A percentile compares a stretch with the other conserved stretches of the same genome.
Evolutionary conservation across 805 yeast genomes (phyloP).

Genomic region (Candida namnaoensis): DNA sequence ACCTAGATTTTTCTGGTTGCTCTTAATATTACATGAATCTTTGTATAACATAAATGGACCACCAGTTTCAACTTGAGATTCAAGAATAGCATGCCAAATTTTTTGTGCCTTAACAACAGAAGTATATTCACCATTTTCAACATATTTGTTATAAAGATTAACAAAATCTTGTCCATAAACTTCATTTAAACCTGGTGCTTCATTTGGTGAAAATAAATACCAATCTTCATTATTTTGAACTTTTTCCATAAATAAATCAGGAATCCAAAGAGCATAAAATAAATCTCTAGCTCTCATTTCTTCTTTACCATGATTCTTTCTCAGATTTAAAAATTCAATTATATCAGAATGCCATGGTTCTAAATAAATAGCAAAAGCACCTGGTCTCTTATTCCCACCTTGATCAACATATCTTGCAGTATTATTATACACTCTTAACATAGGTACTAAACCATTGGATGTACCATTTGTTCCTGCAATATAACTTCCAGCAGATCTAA

Average conservation of each 20-base stretch:
- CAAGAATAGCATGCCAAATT: slow-evolving; percentile 82
- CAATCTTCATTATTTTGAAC: slow-evolving; percentile 74
- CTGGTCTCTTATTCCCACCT: slow-evolving; percentile 97
- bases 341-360: slow-evolving; percentile 98
- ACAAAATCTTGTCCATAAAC: slow-evolving; percentile 81
- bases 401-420: slow-evolving; percentile 97
- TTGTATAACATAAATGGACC: slow-evolving; percentile 92
- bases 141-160: slow-evolving; percentile 63
- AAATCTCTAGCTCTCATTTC: slow-evolving; percentile 89
- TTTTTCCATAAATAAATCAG: slow-evolving; percentile 89
- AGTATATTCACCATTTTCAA: slow-evolving; percentile 55
- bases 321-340: slow-evolving; percentile 75
- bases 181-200: slow-evolving; percentile 79
- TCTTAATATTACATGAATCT: slow-evolving; percentile 81
- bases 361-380: slow-evolving; percentile 88
- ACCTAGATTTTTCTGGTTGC: slow-evolving; percentile 90
- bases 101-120: slow-evolving; percentile 76
- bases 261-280: slow-evolving; percentile 90
- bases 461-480: slow-evolving; percentile 91
- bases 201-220: slow-evolving; percentile 87
- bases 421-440: slow-evolving; percentile 90
- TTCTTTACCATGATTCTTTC: slow-evolving; percentile 93
- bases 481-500: slow-evolving; percentile 78
- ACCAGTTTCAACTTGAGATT: slow-evolving; percentile 94
- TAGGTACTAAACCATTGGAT: slow-evolving; percentile 91